Percentiles rank a stretch among this genome's conserved stretches.
Conservation (phyloP, 495 filamentous ascomycete genomes). For the Jackrogersella minutella region DNA sequence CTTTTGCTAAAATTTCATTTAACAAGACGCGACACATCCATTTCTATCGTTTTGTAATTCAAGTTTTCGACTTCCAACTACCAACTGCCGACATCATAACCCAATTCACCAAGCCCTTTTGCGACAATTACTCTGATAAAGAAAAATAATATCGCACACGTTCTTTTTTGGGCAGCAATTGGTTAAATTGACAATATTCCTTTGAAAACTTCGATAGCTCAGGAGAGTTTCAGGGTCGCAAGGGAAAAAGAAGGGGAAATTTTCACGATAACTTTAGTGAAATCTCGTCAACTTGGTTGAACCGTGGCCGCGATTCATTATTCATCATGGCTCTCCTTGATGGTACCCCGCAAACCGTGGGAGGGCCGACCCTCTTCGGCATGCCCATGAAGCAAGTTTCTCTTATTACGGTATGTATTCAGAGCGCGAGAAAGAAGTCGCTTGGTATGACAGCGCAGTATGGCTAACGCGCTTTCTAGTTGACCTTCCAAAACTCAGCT, state of each 20-base stretch:
- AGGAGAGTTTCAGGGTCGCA: conserved; percentile 1
- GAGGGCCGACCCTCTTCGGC: conserved; percentile 63
- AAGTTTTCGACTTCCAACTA: background rate
- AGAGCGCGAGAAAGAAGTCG: background rate
- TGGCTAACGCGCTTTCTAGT: conserved; percentile 57
- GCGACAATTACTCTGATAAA: background rate
- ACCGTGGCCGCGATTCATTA: conserved; percentile 2
- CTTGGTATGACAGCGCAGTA: conserved; percentile 4
- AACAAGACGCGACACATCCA: conserved; percentile 30
- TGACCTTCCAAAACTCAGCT: conserved; percentile 81
- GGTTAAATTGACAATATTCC: background rate
- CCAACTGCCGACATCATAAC: background rate
- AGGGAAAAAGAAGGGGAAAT: background rate
- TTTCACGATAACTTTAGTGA: conserved; percentile 9
- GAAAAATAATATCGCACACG: conserved; percentile 5
- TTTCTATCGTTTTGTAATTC: background rate
- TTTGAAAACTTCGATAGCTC: conserved; percentile 4
- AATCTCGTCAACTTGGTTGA: background rate
- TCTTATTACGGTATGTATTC: conserved; percentile 73
- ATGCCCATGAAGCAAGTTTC: conserved; percentile 80
- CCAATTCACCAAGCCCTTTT: background rate
- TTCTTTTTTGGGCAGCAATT: conserved; percentile 12
- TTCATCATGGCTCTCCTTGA: conserved; percentile 51
- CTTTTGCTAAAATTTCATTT: conserved; percentile 15
- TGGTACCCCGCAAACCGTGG: conserved; percentile 46